A percentile compares a stretch with the other conserved stretches of the same genome.
These are phyloP conservation scores for Cinnamomum micranthum DNA, from an alignment of 164 flowering plant species.

Conservation along the genomic window DNA sequence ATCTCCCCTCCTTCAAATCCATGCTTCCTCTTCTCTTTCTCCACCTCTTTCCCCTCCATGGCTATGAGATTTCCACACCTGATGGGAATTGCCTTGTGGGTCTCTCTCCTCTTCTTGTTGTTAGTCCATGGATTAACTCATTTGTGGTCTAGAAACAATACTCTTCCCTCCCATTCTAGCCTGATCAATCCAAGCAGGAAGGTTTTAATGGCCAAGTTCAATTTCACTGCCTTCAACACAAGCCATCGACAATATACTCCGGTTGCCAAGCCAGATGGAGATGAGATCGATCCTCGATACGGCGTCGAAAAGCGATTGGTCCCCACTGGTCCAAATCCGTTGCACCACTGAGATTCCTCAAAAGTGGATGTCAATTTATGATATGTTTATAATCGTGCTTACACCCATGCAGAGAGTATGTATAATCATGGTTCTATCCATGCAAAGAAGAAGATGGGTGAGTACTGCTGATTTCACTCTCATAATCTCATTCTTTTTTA, in stretches of 20 bases:
- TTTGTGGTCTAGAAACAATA: conserved; percentile 3
- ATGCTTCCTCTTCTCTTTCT: conserved; percentile 2
- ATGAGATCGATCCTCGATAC: conserved; percentile 45
- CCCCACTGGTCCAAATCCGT: conserved; percentile 69
- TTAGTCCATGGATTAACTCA: conserved; percentile 12
- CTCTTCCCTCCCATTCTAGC: conserved; percentile 6
- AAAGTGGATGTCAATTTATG: not conserved
- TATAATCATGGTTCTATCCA: no score
- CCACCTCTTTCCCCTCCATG: conserved; percentile 16
- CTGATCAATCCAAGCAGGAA: conserved; percentile 19
- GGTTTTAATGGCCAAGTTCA: conserved; percentile 23
- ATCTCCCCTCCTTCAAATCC: conserved; percentile 14
- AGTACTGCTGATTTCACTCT: not conserved
- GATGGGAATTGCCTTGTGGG: conserved; percentile 24
- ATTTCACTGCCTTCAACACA: conserved; percentile 33
- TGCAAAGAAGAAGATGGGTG: not conserved
- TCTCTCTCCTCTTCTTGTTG: conserved; percentile 26
- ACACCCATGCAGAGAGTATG: not conserved
- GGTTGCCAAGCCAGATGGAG: conserved; percentile 9
- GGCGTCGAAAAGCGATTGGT: conserved; percentile 52
- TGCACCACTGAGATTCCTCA: conserved; percentile 49
- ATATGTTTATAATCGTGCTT: not conserved
- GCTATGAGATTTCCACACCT: conserved; percentile 20
- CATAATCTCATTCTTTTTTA: not conserved
- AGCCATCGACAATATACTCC: conserved; percentile 11